Percentiles rank a stretch among this genome's conserved stretches.
Evolutionary conservation across 495 filamentous ascomycete genomes (phyloP).

Genomic region (Staphylotrichum tortipilum): DNA sequence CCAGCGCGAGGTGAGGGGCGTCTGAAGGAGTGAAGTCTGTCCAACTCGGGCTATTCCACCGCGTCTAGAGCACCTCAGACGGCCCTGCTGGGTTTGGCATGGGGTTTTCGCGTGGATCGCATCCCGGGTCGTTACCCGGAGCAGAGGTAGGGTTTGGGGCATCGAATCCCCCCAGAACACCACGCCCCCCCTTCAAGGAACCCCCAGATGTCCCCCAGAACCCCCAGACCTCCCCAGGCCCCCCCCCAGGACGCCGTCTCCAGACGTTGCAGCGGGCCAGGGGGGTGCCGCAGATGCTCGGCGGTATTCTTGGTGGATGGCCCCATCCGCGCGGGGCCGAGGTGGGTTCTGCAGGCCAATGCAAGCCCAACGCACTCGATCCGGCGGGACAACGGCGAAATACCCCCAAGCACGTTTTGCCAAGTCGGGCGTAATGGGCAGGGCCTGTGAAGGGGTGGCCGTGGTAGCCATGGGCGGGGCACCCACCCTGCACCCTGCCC

Average conservation of each 20-base stretch:
- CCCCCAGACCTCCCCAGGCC: too few relatives aligned
- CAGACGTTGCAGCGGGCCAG: constrained; percentile 6
- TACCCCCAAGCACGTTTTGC: constrained; percentile 25
- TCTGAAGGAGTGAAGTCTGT: too few relatives aligned
- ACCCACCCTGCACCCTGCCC: too few relatives aligned
- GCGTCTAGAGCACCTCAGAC: constrained; percentile 1
- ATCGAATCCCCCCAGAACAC: too few relatives aligned
- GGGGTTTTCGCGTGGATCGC: background rate
- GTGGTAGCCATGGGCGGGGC: too few relatives aligned
- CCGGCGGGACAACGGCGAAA: constrained; percentile 30
- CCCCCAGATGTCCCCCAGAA: too few relatives aligned
- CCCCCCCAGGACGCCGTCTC: too few relatives aligned
- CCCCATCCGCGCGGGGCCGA: constrained; percentile 2
- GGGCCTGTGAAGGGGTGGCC: too few relatives aligned
- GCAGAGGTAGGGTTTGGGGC: too few relatives aligned
- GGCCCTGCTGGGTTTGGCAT: background rate
- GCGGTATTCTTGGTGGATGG: constrained; percentile 28
- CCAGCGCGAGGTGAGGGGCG: too few relatives aligned
- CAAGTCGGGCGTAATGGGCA: constrained; percentile 23
- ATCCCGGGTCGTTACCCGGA: too few relatives aligned
- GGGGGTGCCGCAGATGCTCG: constrained; percentile 16
- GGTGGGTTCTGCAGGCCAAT: constrained; percentile 5
- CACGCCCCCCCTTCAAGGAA: too few relatives aligned
- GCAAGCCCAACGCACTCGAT: constrained; percentile 18
- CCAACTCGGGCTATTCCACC: constrained; percentile 2